Conservation (phyloP, 2,329 filamentous ascomycete species). For the Pseudocercospora fijiensis region DNA sequence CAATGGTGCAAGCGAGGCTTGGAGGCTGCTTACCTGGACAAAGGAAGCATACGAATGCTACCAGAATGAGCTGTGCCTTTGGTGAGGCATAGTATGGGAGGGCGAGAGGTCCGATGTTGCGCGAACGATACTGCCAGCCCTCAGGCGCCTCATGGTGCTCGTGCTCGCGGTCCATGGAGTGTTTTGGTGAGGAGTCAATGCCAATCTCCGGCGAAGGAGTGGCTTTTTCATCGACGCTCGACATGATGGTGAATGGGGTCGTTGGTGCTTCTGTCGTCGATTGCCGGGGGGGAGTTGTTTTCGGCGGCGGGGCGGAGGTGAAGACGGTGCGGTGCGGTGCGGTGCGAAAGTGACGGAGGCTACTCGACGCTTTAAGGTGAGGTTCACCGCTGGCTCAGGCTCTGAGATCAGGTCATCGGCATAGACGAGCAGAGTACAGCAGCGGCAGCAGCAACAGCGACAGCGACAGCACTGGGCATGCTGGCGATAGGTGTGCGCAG, state of each 20-base stretch:
- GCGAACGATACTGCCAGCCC: conserved; percentile 50
- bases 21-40: conserved; percentile 44
- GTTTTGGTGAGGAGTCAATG: conserved; percentile 16
- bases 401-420: not conserved
- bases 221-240: conserved; percentile 23
- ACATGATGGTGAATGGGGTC: conserved; percentile 10
- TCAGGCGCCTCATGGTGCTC: conserved; percentile 33
- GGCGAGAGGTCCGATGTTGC: conserved; percentile 43
- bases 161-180: conserved; percentile 13
- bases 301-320: not conserved
- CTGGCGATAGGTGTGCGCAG: not conserved
- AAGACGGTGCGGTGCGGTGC: not conserved
- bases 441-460: too few relatives aligned
- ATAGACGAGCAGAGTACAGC: not conserved
- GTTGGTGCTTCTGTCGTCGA: not conserved
- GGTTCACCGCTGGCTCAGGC: not conserved
- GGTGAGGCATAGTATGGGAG: conserved; percentile 54
- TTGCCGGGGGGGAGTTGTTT: not conserved
- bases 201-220: conserved; percentile 19
- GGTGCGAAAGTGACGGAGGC: not conserved
- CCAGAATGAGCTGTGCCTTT: conserved; percentile 49
- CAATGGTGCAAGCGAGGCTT: not conserved
- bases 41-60: conserved; percentile 55
- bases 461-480: not conserved
- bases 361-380: not conserved